phyloP scores from a whole-genome alignment of 495 filamentous ascomycete species.

The Hyaloscypha bicolor region DNA sequence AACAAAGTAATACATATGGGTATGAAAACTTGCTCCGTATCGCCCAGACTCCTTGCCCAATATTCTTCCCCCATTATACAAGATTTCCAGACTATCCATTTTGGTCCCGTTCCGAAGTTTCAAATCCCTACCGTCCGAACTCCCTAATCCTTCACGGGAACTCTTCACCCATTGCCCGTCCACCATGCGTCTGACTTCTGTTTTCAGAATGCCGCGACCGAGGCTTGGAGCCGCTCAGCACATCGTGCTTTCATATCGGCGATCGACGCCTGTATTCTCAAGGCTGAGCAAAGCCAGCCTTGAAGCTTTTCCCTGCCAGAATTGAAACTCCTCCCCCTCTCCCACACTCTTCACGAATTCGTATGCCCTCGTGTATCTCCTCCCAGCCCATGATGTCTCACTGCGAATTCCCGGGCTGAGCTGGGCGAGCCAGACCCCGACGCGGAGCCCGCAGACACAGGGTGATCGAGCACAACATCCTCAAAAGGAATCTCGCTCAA shows the following conservation, averaged over 20 bases:
- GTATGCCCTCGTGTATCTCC: constrained; percentile 34
- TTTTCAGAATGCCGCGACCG: neutral
- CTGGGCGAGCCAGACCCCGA: neutral
- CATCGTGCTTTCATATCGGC: neutral
- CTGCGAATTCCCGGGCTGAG: constrained; percentile 17
- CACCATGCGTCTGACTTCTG: neutral
- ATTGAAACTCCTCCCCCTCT: neutral
- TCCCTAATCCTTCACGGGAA: neutral
- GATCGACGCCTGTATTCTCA: neutral
- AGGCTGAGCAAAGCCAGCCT: neutral
- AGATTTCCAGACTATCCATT: neutral
- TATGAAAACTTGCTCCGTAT: neutral
- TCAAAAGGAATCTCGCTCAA: constrained; percentile 34
- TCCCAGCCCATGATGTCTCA: constrained; percentile 17
- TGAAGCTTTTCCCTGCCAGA: neutral
- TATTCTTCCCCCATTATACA: neutral
- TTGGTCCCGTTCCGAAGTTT: neutral
- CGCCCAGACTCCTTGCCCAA: neutral
- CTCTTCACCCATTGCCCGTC: neutral
- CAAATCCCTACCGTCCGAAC: neutral
- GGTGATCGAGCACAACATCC: constrained; percentile 25
- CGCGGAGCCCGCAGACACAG: constrained; percentile 1
- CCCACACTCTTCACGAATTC: constrained; percentile 24
- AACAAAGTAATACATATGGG: neutral
- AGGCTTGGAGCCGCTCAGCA: neutral